Base-by-base conservation (phyloP, 257 asterid genomes). In the Plantago ovata region DNA sequence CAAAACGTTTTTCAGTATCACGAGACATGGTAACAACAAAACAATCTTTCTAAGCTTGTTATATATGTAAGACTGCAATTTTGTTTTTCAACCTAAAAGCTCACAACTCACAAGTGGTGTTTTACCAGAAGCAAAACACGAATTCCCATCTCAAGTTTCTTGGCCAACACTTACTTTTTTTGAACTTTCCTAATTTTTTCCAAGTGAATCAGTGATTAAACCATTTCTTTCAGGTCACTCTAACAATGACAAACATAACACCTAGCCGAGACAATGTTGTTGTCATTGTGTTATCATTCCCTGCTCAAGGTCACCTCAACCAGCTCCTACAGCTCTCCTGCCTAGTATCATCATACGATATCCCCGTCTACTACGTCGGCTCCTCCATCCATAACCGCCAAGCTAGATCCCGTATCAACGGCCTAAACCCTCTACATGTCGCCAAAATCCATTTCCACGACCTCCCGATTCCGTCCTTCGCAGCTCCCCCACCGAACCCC, bases 331-430 rank as follows among this genome's bases (percentile, higher is more conserved):
- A 74, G 48, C 72, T 74, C 61, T 65, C 79, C 14, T 66, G 76
- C 68, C 65, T 45, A 19, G 24, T 75, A 36, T 66, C 80, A 65
- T 58, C 68, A 15, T 50, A 56, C 50, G 62, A 39, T 2, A 1
- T 77, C 16, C 75, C 75, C 15, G 77, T 74, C 51, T 64, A 73
- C 64, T 77, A 67, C 48, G 68, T 48, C 11, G 63, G 70, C 68
- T 57, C 77, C 19, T 48, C 75, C 63, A 22, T 71, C 66, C 76
- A 73, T 71, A 77, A 63, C 77, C 75, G 75, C 57, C 83, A 77
- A 33, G 83, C 77, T 50, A 52, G 20, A 38, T 9, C 20, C 53
- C 83, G 83, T 10, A 61, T 36, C 60, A 70, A 67, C 47, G 71
- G 64, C 61, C 38, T 69, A 28, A 63, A 66, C 71, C 74, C 72